A percentile compares a stretch with the other conserved stretches of the same genome.
These are phyloP conservation scores for Grosmannia clavigera DNA, from an alignment of 2,329 filamentous ascomycete genomes.

Conservation along the genomic window DNA sequence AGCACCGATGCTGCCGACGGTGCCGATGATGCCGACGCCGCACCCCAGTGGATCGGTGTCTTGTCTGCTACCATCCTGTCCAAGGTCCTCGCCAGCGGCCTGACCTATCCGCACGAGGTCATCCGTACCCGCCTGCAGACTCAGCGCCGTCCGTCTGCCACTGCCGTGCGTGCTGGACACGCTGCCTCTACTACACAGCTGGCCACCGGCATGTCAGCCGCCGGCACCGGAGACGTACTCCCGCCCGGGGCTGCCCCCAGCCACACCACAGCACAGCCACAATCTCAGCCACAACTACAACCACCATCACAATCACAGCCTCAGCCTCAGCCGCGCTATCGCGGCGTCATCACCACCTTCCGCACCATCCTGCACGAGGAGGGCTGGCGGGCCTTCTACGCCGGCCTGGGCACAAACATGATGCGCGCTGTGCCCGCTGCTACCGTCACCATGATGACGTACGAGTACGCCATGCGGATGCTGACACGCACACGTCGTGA, in stretches of 20 bases:
- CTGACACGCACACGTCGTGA: constrained; percentile 31
- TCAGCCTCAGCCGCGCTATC: constrained; percentile 44
- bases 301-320: neutral
- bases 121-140: constrained; percentile 89
- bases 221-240: constrained; percentile 16
- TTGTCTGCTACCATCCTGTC: constrained; percentile 81
- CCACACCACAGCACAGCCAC: neutral
- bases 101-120: constrained; percentile 95
- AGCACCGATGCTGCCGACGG: neutral
- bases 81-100: constrained; percentile 87
- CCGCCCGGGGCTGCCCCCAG: neutral
- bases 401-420: constrained; percentile 95
- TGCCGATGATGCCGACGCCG: constrained; percentile 27
- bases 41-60: constrained; percentile 71
- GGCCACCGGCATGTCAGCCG: constrained; percentile 10
- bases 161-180: constrained; percentile 18
- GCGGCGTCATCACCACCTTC: constrained; percentile 69
- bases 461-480: constrained; percentile 60
- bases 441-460: constrained; percentile 95
- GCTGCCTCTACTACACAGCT: neutral
- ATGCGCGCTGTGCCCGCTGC: constrained; percentile 90
- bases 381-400: constrained; percentile 93
- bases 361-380: constrained; percentile 79
- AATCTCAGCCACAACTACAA: neutral
- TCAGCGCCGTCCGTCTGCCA: constrained; percentile 55